Evolutionary conservation across 345 rosid genomes (phyloP).

Genomic region (Sonneratia alba): DNA sequence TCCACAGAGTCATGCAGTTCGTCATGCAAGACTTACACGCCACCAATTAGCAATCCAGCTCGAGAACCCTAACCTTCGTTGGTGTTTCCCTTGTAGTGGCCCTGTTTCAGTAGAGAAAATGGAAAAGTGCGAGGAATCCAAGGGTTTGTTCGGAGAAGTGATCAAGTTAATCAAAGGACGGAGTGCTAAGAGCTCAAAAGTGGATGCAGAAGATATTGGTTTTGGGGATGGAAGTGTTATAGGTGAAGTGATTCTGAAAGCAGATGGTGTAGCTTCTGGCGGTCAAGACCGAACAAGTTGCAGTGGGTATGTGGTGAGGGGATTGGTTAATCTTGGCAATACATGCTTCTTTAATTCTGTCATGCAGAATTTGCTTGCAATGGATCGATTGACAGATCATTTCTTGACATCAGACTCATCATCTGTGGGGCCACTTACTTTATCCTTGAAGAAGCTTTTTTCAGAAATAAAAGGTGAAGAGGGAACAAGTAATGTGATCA

Average conservation of each 20-base stretch:
- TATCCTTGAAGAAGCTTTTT: constrained; percentile 63
- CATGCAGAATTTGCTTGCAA: constrained; percentile 78
- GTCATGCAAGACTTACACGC: constrained; percentile 52
- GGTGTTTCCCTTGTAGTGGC: constrained; percentile 73
- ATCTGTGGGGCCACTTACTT: constrained; percentile 44
- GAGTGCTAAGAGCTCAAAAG: constrained; percentile 22
- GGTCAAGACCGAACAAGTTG: constrained; percentile 26
- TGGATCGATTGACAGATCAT: constrained; percentile 46
- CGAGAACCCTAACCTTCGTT: constrained; percentile 69
- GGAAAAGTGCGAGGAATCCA: constrained; percentile 49
- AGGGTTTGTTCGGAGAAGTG: constrained; percentile 40
- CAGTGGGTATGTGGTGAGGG: constrained; percentile 53
- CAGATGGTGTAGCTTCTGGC: constrained; percentile 13
- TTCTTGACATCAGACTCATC: constrained; percentile 40
- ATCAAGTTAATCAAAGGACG: constrained; percentile 54
- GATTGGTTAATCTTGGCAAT: constrained; percentile 89
- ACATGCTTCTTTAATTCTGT: constrained; percentile 96
- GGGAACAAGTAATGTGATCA: constrained; percentile 50
- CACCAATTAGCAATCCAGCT: constrained; percentile 72
- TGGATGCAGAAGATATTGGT: constrained; percentile 50
- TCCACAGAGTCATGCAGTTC: constrained; percentile 62
- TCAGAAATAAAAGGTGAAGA: constrained; percentile 55
- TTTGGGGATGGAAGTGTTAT: constrained; percentile 51
- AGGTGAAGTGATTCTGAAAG: constrained; percentile 33
- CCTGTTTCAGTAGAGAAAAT: constrained; percentile 59